Base-by-base conservation (phyloP, 208 protist genomes). In the Paratrypanosoma confusum region DNA sequence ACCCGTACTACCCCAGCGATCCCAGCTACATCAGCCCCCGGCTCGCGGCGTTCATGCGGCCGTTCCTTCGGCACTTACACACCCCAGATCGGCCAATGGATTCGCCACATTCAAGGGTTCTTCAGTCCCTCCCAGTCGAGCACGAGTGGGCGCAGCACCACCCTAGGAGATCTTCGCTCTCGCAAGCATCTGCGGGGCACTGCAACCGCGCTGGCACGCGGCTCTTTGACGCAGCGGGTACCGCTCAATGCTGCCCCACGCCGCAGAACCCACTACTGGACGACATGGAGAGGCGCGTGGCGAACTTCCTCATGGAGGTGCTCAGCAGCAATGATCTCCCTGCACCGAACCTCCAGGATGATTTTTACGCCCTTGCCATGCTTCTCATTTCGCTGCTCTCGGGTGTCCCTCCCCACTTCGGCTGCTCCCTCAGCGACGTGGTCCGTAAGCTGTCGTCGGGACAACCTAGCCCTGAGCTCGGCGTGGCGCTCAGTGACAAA, bases 301-400 rank as follows among this genome's bases (percentile, higher is more conserved):
- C 21, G 50, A 46, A 3, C 21, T 39, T 1, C 39, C 45, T n/a
- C n/a, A n/a, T n/a, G n/a, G n/a, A n/a, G n/a, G n/a, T n/a, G n/a
- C n/a, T n/a, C n/a, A n/a, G n/a, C n/a, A n/a, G n/a, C n/a, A n/a
- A n/a, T n/a, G n/a, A n/a, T n/a, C n/a, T n/a, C n/a, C n/a, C n/a
- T n/a, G 13, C 28, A 7, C 28, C 28, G 28, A 33, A 7, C 28
- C 28, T 13, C 28, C 7, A 7, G 0, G 81, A 90, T 40, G 81
- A 90, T 55, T 33, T 90, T n/a, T 81, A 86, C 42, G 76, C 81
- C n/a, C 42, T 86, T 10, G 81, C 70, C 27, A 62, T 71, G 47
- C 43, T 86, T 0, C 57, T 62, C 16, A 44, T 86, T 7, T 37
- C 61, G 1, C 60, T 79, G 20, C 44, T 75, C 17, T 5, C 62